Evolutionary conservation across 345 rosid genomes (phyloP), one percentile per base, ranked within the genome.

Genomic region (Sisymbrium altissimum): DNA sequence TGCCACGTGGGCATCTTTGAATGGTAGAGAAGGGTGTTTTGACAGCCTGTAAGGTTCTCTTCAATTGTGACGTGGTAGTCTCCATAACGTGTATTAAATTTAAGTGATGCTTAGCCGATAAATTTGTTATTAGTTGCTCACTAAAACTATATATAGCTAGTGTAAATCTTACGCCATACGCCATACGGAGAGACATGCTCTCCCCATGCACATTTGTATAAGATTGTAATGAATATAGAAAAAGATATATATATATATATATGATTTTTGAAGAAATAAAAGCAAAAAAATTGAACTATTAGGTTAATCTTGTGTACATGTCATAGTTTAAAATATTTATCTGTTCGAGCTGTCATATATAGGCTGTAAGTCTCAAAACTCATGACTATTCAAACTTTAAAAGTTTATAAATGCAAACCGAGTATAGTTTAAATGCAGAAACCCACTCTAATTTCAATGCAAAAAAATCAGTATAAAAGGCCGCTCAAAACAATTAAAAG

Each of bases 31-130:
- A 62, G 14, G 13, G 76, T 63, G 3, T 52, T n/a, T 39, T 54
- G 68, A 66, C 78, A 74, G 78, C 67, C 78, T 74, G 78, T 74
- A 17, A 66, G 43, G 52, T 55, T 65, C 48, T 55, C 40, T 45
- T 55, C 10, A 9, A 25, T 6, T 60, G 49, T 57, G 78, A 74
- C 68, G 54, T 66, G 72, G 78, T 65, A 57, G 78, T 58, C 61
- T 66, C n/a, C 52, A 48, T 58, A 18, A 74, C 54, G 73, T 74
- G 61, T 74, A 39, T 66, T 74, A 46, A 49, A 48, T 58, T 55
- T 65, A 73, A 56, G 66, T 56, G 78, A 56, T 65, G 41, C 71
- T 56, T 64, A 55, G 77, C 65, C 32, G 77, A 73, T 64, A 44
- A 64, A 64, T 64, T 64, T 64, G 64, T 73, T 43, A 21, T 19